Conservation (phyloP, 2,329 filamentous ascomycete species). For the Teratosphaeria pseudoeucalypti region DNA sequence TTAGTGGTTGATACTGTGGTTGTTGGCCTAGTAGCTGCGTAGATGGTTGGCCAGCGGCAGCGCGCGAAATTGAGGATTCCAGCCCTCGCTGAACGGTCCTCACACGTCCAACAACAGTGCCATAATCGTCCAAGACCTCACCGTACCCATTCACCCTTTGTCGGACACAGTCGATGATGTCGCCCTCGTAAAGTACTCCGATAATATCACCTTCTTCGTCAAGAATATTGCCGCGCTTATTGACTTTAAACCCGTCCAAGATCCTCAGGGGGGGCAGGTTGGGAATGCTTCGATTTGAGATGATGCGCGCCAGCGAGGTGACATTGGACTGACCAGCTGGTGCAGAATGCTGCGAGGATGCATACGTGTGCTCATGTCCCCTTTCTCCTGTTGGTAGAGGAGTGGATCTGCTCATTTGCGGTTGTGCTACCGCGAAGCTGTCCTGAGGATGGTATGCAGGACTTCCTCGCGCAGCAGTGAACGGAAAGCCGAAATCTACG, state of each 20-base stretch:
- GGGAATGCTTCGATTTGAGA: not conserved
- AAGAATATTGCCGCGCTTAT: slow-evolving; percentile 43
- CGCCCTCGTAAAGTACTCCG: slow-evolving; percentile 37
- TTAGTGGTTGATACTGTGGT: not conserved
- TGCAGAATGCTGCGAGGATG: not conserved
- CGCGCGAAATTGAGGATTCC: slow-evolving; percentile 3
- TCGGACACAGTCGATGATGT: slow-evolving; percentile 33
- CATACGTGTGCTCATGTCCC: not conserved
- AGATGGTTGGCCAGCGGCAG: not conserved
- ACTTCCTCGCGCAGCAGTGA: not conserved
- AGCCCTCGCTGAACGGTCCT: slow-evolving; percentile 5
- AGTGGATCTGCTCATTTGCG: not conserved
- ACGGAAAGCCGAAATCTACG: not conserved
- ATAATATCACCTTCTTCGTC: slow-evolving; percentile 39
- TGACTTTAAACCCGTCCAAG: slow-evolving; percentile 43
- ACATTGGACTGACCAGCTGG: not conserved
- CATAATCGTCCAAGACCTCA: slow-evolving; percentile 38
- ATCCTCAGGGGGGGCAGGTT: slow-evolving; percentile 30
- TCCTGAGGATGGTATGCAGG: not conserved
- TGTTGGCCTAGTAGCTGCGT: not conserved
- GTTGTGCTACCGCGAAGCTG: not conserved
- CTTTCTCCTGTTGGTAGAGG: not conserved
- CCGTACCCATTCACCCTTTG: slow-evolving; percentile 38
- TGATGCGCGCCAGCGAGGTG: slow-evolving; percentile 3
- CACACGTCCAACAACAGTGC: slow-evolving; percentile 33